Base-by-base conservation (phyloP, 441 rosid species). In the Lepidium campestre region DNA sequence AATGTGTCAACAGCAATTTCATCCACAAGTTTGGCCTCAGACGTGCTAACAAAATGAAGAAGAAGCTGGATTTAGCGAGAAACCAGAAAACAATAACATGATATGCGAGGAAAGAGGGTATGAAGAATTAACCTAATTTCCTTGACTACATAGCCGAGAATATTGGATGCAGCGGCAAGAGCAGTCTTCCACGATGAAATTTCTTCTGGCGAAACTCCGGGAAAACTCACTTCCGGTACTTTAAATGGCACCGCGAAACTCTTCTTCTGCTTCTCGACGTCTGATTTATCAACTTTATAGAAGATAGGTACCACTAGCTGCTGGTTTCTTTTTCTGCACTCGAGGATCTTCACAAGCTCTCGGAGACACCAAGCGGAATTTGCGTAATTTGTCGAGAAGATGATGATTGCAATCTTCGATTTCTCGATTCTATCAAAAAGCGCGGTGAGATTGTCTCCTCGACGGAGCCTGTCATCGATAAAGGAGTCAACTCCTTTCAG, bases 11-110 rank as follows among this genome's bases (percentile, higher is more conserved):
- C 37, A 22, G 79, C 75, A 37, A 81, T 72, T 0, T 62, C 71
- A 41, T 75, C 70, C 19, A 81, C 69, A 53, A 81, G 72, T 48
- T 57, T 15, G 10, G 81, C 61, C 41, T 81, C 85, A 58, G 75
- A 46, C 56, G 78, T 81, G 37, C 76, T 65, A 65, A 6, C n/a
- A 72, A 42, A 65, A 50, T 7, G 49, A 27, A 54, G 4, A 54
- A 22, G 13, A 67, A 46, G 12, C 61, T 53, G 1, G 17, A 18
- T 3, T 52, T 2, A 52, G 7, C 15, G 14, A 41, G 9, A 25
- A 37, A 64, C n/a, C 14, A 61, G 17, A 29, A 1, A 6, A 29
- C 32, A 6, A 29, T 7, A 6, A 29, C 32, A 29, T 29, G 2
- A 2, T 29, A 29, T 13, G 9, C 25, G 6, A 55, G 44, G 32